These are phyloP conservation scores for Talaromyces ruber DNA, from an alignment of 495 filamentous ascomycete genomes.

Conservation along the genomic window DNA sequence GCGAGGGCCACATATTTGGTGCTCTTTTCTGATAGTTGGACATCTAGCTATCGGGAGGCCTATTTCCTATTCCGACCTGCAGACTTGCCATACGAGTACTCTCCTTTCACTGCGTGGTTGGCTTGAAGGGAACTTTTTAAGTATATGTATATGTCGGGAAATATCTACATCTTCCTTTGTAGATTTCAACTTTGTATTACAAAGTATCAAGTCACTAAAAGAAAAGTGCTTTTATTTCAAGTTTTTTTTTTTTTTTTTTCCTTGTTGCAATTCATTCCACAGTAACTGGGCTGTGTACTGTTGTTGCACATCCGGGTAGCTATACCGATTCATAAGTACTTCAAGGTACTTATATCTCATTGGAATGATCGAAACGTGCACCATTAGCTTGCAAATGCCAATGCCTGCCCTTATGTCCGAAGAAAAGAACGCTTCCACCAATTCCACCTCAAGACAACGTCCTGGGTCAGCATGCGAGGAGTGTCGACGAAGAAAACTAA, in stretches of 20 bases:
- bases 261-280: neutral
- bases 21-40: neutral
- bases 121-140: neutral
- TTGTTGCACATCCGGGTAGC: neutral
- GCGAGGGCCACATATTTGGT: neutral
- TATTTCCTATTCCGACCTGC: neutral
- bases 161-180: neutral
- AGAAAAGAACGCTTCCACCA: neutral
- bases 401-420: conserved; percentile 1
- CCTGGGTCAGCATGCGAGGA: conserved; percentile 32
- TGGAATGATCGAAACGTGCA: neutral
- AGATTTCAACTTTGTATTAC: neutral
- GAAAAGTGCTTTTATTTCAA: too few species aligned
- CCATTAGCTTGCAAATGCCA: neutral
- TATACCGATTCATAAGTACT: neutral
- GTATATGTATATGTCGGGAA: neutral
- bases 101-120: neutral
- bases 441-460: conserved; percentile 3
- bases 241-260: neutral
- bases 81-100: neutral
- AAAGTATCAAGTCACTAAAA: neutral
- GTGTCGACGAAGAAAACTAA: conserved; percentile 39
- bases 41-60: neutral
- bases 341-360: neutral
- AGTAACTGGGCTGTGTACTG: neutral